These are phyloP conservation scores for Sinapis alba DNA, from an alignment of 441 rosid genomes.

Conservation along the genomic window DNA sequence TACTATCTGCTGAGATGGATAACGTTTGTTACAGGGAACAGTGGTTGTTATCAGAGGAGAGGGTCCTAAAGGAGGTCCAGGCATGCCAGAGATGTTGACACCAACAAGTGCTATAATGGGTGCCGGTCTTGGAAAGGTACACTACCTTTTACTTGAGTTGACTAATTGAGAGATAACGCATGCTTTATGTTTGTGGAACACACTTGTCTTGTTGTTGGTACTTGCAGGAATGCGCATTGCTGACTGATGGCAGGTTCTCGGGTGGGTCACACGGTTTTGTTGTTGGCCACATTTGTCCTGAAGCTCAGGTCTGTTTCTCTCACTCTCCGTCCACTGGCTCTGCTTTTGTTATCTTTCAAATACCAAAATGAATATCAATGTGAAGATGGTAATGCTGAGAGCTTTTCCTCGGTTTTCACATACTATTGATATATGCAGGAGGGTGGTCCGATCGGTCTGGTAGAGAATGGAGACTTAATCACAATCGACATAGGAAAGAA, in stretches of 20 bases:
- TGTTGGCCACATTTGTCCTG: slow-evolving; percentile 96
- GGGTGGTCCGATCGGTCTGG: slow-evolving; percentile 92
- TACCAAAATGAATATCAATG: neutral
- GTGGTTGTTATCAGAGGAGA: slow-evolving; percentile 93
- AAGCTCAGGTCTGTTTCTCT: slow-evolving; percentile 75
- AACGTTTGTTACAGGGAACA: slow-evolving; percentile 61
- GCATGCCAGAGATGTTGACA: slow-evolving; percentile 99
- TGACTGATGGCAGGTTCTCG: slow-evolving; percentile 97
- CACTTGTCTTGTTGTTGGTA: slow-evolving; percentile 22
- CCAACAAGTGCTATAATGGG: slow-evolving; percentile 99
- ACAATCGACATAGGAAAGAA: slow-evolving; percentile 69
- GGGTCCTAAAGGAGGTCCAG: slow-evolving; percentile 99
- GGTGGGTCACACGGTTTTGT: slow-evolving; percentile 99
- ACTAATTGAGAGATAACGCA: neutral
- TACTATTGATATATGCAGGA: slow-evolving; percentile 52
- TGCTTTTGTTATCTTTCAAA: slow-evolving; percentile 6
- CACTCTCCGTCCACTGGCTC: neutral
- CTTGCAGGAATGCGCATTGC: slow-evolving; percentile 82
- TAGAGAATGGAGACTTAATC: slow-evolving; percentile 77
- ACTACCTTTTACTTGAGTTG: neutral
- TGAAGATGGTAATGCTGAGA: slow-evolving; percentile 1
- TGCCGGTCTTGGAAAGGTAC: slow-evolving; percentile 99
- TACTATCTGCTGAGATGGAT: neutral
- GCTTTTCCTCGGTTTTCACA: neutral
- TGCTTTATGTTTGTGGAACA: neutral